Percentiles rank a stretch among this genome's conserved stretches.
Evolutionary conservation across 2,329 filamentous ascomycete genomes (phyloP).

Genomic region (Colletotrichum cuscutae): DNA sequence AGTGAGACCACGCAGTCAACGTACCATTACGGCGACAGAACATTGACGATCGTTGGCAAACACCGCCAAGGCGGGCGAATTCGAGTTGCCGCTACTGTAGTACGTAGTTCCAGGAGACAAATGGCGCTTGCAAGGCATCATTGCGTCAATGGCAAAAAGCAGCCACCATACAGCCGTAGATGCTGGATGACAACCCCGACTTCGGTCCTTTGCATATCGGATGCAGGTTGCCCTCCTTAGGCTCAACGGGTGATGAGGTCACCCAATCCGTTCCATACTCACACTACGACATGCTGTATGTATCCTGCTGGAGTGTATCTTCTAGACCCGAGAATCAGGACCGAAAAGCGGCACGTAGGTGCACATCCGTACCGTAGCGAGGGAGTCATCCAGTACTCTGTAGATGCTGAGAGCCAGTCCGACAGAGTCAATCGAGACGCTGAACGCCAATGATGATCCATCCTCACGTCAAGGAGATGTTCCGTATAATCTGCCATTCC

Average conservation of each 20-base stretch:
- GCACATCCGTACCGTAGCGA: not conserved
- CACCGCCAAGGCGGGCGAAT: not conserved
- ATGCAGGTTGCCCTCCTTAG: not conserved
- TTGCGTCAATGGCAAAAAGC: not conserved
- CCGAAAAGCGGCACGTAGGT: not conserved
- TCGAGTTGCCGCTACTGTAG: not conserved
- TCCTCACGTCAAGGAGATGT: not conserved
- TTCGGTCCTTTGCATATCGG: constrained; percentile 17
- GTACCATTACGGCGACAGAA: not conserved
- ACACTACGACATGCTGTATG: not conserved
- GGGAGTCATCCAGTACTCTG: not conserved
- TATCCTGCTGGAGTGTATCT: not conserved
- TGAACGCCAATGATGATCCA: not conserved
- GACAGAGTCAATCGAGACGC: not conserved
- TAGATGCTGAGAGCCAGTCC: not conserved
- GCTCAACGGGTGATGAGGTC: constrained; percentile 10
- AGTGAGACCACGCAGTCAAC: not conserved
- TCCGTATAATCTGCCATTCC: not conserved
- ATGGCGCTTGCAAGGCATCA: not conserved
- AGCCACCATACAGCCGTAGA: not conserved
- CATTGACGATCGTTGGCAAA: not conserved
- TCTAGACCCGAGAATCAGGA: constrained; percentile 28
- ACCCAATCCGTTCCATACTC: not conserved
- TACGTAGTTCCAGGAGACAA: not conserved
- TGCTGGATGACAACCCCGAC: not conserved